These are phyloP conservation scores for Digitaria exilis DNA, from an alignment of 202 grass and related monocot genomes.

Conservation along the genomic window DNA sequence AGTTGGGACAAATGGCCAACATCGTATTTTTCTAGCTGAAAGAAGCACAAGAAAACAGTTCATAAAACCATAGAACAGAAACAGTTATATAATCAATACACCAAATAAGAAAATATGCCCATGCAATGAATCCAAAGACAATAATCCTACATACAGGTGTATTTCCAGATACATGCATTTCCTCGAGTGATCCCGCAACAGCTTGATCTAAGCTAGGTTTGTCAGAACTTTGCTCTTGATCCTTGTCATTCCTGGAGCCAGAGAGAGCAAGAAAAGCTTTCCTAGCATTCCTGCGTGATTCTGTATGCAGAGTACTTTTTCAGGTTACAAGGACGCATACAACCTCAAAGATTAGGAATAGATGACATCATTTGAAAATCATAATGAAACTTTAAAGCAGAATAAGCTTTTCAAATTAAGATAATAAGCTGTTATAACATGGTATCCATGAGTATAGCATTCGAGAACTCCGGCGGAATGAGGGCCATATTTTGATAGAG, in stretches of 20 bases:
- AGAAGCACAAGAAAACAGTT: not conserved
- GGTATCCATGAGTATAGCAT: constrained; percentile 11
- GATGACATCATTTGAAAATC: constrained; percentile 1
- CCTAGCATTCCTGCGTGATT: constrained; percentile 86
- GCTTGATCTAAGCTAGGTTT: constrained; percentile 51
- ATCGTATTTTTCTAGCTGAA: not conserved
- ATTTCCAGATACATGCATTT: constrained; percentile 53
- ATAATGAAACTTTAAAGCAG: constrained; percentile 2
- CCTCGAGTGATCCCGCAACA: constrained; percentile 39
- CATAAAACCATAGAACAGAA: constrained; percentile 3
- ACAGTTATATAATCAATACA: constrained; percentile 12
- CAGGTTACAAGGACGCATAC: constrained; percentile 17
- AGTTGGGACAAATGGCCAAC: not conserved
- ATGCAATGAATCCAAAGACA: constrained; percentile 35
- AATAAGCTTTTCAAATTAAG: constrained; percentile 1
- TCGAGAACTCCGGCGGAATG: constrained; percentile 1
- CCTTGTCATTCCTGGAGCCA: constrained; percentile 46
- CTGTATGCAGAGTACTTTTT: constrained; percentile 37
- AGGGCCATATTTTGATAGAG: not conserved
- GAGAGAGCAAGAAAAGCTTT: constrained; percentile 92
- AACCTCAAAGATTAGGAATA: not conserved
- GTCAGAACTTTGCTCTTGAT: constrained; percentile 46
- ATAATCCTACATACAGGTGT: constrained; percentile 66
- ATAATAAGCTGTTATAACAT: constrained; percentile 35
- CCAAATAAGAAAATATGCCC: constrained; percentile 32